Evolutionary conservation across 2,329 filamentous ascomycete genomes (phyloP).

Genomic region (Cyanodermella asteris): DNA sequence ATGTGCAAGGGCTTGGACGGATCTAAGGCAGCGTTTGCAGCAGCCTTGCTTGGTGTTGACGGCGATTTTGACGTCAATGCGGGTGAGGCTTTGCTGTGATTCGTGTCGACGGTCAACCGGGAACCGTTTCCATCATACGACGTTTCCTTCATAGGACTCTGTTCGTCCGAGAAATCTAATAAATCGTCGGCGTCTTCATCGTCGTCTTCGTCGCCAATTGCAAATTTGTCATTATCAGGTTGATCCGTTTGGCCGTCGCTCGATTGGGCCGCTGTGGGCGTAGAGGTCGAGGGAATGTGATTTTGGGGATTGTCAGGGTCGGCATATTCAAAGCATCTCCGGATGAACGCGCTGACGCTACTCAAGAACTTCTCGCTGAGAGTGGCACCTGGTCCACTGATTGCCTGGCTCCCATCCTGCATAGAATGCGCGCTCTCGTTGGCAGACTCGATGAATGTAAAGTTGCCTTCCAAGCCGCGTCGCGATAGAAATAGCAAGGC

Average conservation of each 20-base stretch:
- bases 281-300: too few relatives aligned
- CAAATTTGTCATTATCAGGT: constrained; percentile 27
- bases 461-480: constrained; percentile 56
- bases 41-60: constrained; percentile 15
- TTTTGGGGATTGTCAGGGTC: constrained; percentile 65
- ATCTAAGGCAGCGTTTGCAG: constrained; percentile 76
- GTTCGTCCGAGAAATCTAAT: constrained; percentile 18
- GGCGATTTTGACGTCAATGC: constrained; percentile 3
- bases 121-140: too few relatives aligned
- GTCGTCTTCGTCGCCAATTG: constrained; percentile 46
- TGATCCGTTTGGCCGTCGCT: constrained; percentile 1
- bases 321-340: constrained; percentile 92
- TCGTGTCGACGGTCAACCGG: too few relatives aligned
- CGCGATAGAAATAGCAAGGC: constrained; percentile 80
- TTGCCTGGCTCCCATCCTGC: too few relatives aligned
- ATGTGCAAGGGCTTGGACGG: constrained; percentile 86
- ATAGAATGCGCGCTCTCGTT: too few relatives aligned
- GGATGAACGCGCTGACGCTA: constrained; percentile 87
- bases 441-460: too few relatives aligned
- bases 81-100: constrained; percentile 2
- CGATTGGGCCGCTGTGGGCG: constrained; percentile 7
- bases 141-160: constrained; percentile 7
- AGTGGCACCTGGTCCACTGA: too few relatives aligned
- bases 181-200: constrained; percentile 22
- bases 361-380: constrained; percentile 79